Evolutionary conservation across 495 filamentous ascomycete species (phyloP).

Genomic region (Cercophora samala): DNA sequence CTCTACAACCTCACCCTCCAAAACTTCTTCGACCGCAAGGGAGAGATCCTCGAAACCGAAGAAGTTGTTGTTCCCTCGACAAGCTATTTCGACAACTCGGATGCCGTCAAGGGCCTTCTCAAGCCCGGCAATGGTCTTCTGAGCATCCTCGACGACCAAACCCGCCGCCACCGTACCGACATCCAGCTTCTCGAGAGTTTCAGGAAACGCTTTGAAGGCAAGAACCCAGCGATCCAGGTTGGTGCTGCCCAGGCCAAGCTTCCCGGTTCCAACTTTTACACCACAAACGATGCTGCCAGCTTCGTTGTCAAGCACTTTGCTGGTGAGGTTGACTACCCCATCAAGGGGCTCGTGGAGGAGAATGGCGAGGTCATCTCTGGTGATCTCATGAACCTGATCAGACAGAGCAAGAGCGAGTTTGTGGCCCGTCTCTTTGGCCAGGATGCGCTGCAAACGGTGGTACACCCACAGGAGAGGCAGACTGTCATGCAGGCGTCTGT

Average conservation of each 20-base stretch:
- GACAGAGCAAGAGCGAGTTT: constrained; percentile 80
- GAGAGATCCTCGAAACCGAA: constrained; percentile 86
- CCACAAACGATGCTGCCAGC: constrained; percentile 66
- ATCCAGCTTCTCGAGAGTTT: constrained; percentile 85
- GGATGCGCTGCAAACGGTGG: constrained; percentile 82
- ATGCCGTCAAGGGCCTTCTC: constrained; percentile 83
- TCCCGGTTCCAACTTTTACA: constrained; percentile 78
- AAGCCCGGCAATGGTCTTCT: constrained; percentile 91
- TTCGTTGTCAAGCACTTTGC: constrained; percentile 95
- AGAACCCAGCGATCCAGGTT: constrained; percentile 83
- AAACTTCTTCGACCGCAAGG: constrained; percentile 91
- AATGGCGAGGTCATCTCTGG: constrained; percentile 95
- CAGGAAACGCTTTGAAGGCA: constrained; percentile 87
- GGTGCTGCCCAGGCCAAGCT: constrained; percentile 62
- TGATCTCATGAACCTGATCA: constrained; percentile 93
- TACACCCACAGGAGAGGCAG: constrained; percentile 83
- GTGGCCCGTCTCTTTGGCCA: constrained; percentile 88
- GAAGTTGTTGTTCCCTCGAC: constrained; percentile 85
- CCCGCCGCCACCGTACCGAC: constrained; percentile 79
- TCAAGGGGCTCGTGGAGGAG: constrained; percentile 81
- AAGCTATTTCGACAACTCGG: constrained; percentile 95
- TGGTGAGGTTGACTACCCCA: constrained; percentile 92
- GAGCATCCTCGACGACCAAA: constrained; percentile 94
- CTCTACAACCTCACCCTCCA: constrained; percentile 91
- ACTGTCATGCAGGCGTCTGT: constrained; percentile 96